Evolutionary conservation across 495 filamentous ascomycete genomes (phyloP).

Genomic region (Platismatia glauca): DNA sequence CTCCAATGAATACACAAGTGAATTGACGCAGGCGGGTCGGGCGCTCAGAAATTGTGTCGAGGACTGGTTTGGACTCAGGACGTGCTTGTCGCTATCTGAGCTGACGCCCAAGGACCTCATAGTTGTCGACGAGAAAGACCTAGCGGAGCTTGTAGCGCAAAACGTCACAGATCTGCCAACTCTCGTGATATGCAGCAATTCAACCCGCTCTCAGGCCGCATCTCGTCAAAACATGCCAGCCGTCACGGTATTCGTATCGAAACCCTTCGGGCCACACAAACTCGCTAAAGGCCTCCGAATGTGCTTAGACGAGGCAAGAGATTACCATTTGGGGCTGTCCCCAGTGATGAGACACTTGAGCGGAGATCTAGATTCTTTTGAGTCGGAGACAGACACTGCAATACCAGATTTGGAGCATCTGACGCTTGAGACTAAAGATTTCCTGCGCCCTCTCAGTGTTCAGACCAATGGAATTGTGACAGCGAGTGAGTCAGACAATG

Average conservation of each 20-base stretch:
- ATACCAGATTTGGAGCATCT: constrained; percentile 17
- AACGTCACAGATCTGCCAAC: constrained; percentile 6
- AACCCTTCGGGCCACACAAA: constrained; percentile 56
- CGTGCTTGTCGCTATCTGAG: not conserved
- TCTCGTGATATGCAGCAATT: constrained; percentile 22
- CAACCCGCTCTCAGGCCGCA: constrained; percentile 16
- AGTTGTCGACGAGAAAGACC: constrained; percentile 32
- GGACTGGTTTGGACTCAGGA: constrained; percentile 39
- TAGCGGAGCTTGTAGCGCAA: constrained; percentile 9
- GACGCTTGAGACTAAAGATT: constrained; percentile 16
- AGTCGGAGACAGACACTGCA: constrained; percentile 12
- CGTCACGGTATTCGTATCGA: constrained; percentile 39
- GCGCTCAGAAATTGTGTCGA: constrained; percentile 29
- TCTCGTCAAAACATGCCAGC: constrained; percentile 2
- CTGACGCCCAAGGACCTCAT: constrained; percentile 26
- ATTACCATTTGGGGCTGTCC: constrained; percentile 7
- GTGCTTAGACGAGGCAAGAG: constrained; percentile 27
- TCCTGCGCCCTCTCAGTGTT: constrained; percentile 13
- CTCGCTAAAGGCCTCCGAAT: constrained; percentile 44
- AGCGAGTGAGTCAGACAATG: constrained; percentile 21
- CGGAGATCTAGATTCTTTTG: constrained; percentile 1
- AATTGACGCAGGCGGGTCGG: constrained; percentile 16
- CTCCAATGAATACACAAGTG: not conserved
- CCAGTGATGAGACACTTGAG: constrained; percentile 2
- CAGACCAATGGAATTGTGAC: constrained; percentile 17